phyloP scores from a whole-genome alignment of 768 basidiomycete genomes.

The Naganishia vishniacii region DNA sequence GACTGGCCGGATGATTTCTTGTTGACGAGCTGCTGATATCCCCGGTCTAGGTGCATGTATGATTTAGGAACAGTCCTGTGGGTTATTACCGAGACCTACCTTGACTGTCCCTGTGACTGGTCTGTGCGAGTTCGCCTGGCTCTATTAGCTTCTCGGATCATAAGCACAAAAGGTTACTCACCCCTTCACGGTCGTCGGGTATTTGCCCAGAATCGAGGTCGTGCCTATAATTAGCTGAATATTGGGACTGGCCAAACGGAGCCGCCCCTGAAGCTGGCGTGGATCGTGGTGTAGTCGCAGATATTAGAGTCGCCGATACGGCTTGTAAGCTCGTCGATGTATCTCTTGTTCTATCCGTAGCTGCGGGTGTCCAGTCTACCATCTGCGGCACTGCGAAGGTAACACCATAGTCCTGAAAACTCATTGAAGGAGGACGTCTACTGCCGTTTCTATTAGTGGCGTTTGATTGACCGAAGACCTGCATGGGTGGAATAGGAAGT shows the following conservation, averaged over 20 bases:
- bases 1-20: not conserved
- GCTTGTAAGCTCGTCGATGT: constrained; percentile 5
- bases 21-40: not conserved
- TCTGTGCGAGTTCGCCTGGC: no score
- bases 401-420: not conserved
- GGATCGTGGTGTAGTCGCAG: not conserved
- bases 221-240: no score
- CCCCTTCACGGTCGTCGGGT: no score
- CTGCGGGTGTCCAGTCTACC: not conserved
- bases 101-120: no score
- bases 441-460: not conserved
- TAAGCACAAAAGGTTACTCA: not conserved
- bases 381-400: not conserved
- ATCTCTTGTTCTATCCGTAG: not conserved
- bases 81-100: no score
- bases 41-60: no score
- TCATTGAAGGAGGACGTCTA: not conserved
- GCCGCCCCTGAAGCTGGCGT: not conserved
- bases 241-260: not conserved
- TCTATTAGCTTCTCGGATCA: not conserved
- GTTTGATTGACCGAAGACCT: not conserved
- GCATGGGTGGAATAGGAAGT: not conserved
- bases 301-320: not conserved
- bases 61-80: no score
- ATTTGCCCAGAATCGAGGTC: no score